Evolutionary conservation across 192 early-diverging fungal species (phyloP).

Genomic region (Borealophlyctis nickersoniae): DNA sequence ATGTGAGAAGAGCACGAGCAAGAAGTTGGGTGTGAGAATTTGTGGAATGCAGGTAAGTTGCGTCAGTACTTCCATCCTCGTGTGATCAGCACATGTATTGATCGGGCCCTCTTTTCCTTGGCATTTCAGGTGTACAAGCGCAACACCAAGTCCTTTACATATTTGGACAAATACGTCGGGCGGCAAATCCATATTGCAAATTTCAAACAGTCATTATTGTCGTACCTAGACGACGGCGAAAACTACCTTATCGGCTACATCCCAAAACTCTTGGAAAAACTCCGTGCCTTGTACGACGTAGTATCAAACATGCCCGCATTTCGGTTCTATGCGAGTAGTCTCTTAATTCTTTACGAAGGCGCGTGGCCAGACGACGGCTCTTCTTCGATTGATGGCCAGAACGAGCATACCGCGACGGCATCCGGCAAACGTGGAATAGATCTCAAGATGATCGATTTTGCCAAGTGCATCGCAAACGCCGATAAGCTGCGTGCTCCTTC

Average conservation of each 20-base stretch:
- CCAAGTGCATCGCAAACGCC: slow-evolving; percentile 74
- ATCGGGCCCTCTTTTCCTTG: neutral
- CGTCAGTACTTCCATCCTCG: slow-evolving; percentile 5
- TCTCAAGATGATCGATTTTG: slow-evolving; percentile 96
- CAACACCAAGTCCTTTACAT: slow-evolving; percentile 67
- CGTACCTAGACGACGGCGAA: slow-evolving; percentile 86
- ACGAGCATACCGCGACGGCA: slow-evolving; percentile 16
- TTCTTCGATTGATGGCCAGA: neutral
- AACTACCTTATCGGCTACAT: slow-evolving; percentile 72
- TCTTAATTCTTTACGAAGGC: slow-evolving; percentile 94
- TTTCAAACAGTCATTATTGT: slow-evolving; percentile 72
- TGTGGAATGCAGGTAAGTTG: slow-evolving; percentile 92
- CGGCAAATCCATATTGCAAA: slow-evolving; percentile 75
- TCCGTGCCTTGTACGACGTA: slow-evolving; percentile 69
- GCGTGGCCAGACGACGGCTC: slow-evolving; percentile 36
- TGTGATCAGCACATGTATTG: neutral
- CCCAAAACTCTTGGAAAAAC: slow-evolving; percentile 72
- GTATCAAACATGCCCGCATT: slow-evolving; percentile 75
- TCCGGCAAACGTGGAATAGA: slow-evolving; percentile 54
- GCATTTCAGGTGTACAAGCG: slow-evolving; percentile 73
- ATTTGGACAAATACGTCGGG: slow-evolving; percentile 96
- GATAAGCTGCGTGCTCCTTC: slow-evolving; percentile 46
- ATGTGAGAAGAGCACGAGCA: slow-evolving; percentile 89
- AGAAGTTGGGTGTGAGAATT: slow-evolving; percentile 86
- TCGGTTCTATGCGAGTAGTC: slow-evolving; percentile 86